phyloP scores from a whole-genome alignment of 371 early-diverging fungal species.

The Mortierella sp. region DNA sequence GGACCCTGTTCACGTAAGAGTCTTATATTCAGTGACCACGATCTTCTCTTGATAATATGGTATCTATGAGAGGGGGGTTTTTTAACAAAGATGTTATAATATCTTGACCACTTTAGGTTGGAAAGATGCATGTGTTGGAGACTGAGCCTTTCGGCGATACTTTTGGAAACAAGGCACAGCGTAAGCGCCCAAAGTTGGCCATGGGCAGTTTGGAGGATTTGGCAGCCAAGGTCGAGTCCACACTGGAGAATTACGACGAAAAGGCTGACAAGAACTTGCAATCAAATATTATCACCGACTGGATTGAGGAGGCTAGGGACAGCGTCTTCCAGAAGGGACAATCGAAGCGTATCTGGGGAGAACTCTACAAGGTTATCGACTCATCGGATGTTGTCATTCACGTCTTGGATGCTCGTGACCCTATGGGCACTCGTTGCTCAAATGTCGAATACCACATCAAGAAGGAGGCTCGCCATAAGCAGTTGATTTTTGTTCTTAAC shows the following conservation, averaged over 20 bases:
- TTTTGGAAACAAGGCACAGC: constrained; percentile 94
- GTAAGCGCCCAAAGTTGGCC: constrained; percentile 92
- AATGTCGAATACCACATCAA: constrained; percentile 94
- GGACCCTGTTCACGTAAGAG: constrained; percentile 81
- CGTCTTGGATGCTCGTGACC: constrained; percentile 99
- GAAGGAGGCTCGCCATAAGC: constrained; percentile 97
- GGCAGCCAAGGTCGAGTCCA: constrained; percentile 75
- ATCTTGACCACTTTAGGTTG: constrained; percentile 36
- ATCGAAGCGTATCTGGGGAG: constrained; percentile 99
- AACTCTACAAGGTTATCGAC: constrained; percentile 99
- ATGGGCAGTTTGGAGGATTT: constrained; percentile 88
- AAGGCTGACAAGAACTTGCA: constrained; percentile 81
- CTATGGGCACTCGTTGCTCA: constrained; percentile 95
- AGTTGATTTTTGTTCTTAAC: constrained; percentile 98
- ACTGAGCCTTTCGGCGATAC: constrained; percentile 92
- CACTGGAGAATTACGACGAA: constrained; percentile 77
- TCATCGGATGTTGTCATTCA: constrained; percentile 98
- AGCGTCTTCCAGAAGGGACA: constrained; percentile 95
- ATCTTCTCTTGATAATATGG: background rate
- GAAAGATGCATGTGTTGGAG: constrained; percentile 93
- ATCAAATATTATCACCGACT: constrained; percentile 81
- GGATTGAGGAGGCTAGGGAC: constrained; percentile 81
- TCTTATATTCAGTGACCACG: background rate
- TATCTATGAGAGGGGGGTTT: background rate
- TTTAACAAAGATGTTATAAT: background rate